phyloP scores from a whole-genome alignment of 164 flowering plant genomes.

The Litsea cubeba region DNA sequence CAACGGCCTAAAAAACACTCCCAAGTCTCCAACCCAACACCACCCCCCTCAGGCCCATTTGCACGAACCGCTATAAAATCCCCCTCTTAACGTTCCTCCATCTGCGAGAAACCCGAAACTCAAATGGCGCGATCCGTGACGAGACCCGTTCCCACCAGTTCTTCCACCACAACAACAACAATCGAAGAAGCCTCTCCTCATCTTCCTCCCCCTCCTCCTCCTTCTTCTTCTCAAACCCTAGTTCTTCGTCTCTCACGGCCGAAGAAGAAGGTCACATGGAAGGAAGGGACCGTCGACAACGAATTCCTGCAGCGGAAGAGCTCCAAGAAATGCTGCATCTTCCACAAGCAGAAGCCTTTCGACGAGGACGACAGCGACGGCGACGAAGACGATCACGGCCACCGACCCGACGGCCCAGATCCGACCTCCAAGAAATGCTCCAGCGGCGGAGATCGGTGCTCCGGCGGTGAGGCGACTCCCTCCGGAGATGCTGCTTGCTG shows the following conservation, averaged over 20 bases:
- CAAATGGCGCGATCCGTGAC: slow-evolving; percentile 24
- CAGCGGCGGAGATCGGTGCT: background rate
- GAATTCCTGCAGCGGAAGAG: slow-evolving; percentile 85
- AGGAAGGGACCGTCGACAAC: slow-evolving; percentile 92
- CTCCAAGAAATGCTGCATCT: slow-evolving; percentile 93
- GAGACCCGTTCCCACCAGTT: slow-evolving; percentile 6
- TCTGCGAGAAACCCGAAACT: no score
- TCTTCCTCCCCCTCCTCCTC: slow-evolving; percentile 26
- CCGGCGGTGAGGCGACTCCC: background rate
- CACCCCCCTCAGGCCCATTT: no score
- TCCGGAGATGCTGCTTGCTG: background rate
- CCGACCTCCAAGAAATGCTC: slow-evolving; percentile 2
- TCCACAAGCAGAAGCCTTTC: slow-evolving; percentile 85
- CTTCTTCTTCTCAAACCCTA: slow-evolving; percentile 37
- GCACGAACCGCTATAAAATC: no score
- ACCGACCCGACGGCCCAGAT: slow-evolving; percentile 1
- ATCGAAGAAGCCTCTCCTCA: slow-evolving; percentile 30
- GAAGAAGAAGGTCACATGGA: slow-evolving; percentile 92
- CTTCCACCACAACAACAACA: slow-evolving; percentile 33
- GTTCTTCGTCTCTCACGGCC: slow-evolving; percentile 47
- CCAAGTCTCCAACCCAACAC: no score
- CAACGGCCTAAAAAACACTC: no score
- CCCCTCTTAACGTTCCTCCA: no score
- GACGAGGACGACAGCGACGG: slow-evolving; percentile 87
- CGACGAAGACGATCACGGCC: slow-evolving; percentile 26